Evolutionary conservation across 2,329 filamentous ascomycete species (phyloP).

Genomic region (Aureobasidium sp.): DNA sequence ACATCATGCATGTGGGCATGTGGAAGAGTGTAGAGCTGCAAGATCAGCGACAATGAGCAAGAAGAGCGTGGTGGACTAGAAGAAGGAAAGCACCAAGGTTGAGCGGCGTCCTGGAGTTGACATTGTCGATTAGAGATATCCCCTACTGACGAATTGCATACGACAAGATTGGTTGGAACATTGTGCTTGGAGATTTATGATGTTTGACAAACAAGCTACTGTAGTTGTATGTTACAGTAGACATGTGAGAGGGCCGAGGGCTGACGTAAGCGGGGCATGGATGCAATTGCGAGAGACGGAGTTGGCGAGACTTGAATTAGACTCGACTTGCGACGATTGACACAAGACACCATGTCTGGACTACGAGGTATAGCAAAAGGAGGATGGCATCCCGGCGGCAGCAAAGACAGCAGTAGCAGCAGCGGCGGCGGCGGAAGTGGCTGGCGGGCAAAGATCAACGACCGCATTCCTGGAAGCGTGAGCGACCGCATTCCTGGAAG

Average conservation of each 20-base stretch:
- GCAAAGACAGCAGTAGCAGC: conserved; percentile 26
- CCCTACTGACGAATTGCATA: conserved; percentile 3
- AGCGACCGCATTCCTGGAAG: conserved; percentile 42
- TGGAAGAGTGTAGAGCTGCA: conserved; percentile 48
- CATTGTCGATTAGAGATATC: conserved; percentile 7
- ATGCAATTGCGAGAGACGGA: neutral
- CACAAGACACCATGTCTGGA: neutral
- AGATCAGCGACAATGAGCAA: neutral
- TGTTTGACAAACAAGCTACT: neutral
- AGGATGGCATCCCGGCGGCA: conserved; percentile 39
- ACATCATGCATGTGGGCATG: conserved; percentile 81
- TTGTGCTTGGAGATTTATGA: neutral
- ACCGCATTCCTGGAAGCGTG: conserved; percentile 49
- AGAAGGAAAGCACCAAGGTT: neutral
- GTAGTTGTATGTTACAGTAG: neutral
- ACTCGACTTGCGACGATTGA: neutral
- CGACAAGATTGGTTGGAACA: neutral
- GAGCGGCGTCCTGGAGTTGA: neutral
- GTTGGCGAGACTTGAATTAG: neutral
- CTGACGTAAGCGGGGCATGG: conserved; percentile 5
- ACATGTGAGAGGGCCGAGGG: neutral
- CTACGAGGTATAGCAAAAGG: conserved; percentile 30
- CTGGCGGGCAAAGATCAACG: conserved; percentile 27
- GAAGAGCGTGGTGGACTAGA: neutral
- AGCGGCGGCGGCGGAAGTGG: conserved; percentile 17